Percentiles rank a stretch among this genome's conserved stretches.
phyloP scores from a whole-genome alignment of 2,329 filamentous ascomycete species.

The Colletotrichum cereale region DNA sequence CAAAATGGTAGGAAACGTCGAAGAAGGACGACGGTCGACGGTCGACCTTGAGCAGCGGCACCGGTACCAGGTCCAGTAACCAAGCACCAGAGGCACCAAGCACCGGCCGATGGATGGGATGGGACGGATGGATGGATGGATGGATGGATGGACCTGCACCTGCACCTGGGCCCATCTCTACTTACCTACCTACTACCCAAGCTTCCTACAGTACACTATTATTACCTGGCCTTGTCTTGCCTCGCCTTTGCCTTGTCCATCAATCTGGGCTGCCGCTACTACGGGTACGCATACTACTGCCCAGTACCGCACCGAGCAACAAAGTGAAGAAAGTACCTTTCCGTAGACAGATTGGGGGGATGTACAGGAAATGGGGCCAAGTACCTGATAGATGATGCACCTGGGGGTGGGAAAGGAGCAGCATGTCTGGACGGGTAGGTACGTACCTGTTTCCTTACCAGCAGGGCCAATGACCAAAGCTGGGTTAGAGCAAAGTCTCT shows the following conservation, averaged over 20 bases:
- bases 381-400: conserved; percentile 10
- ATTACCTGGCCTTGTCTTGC: conserved; percentile 13
- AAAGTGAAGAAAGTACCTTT: conserved; percentile 15
- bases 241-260: conserved; percentile 12
- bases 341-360: not conserved
- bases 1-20: conserved; percentile 41
- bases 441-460: conserved; percentile 23
- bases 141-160: conserved; percentile 7
- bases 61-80: conserved; percentile 15
- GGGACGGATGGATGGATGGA: not conserved
- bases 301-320: conserved; percentile 16
- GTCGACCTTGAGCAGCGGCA: conserved; percentile 3
- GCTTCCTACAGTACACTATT: not conserved
- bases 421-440: conserved; percentile 6
- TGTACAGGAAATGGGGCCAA: conserved; percentile 13
- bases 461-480: conserved; percentile 13
- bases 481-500: conserved; percentile 7
- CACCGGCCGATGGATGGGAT: conserved; percentile 14
- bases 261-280: conserved; percentile 13
- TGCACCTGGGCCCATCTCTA: conserved; percentile 18
- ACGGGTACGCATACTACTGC: conserved; percentile 9
- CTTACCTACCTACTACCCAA: not conserved
- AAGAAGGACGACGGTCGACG: conserved; percentile 28
- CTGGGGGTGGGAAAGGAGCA: not conserved
- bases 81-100: conserved; percentile 17